Percentiles rank a stretch among this genome's conserved stretches.
phyloP scores from a whole-genome alignment of 2,329 filamentous ascomycete species.

The Cercospora sojina region DNA sequence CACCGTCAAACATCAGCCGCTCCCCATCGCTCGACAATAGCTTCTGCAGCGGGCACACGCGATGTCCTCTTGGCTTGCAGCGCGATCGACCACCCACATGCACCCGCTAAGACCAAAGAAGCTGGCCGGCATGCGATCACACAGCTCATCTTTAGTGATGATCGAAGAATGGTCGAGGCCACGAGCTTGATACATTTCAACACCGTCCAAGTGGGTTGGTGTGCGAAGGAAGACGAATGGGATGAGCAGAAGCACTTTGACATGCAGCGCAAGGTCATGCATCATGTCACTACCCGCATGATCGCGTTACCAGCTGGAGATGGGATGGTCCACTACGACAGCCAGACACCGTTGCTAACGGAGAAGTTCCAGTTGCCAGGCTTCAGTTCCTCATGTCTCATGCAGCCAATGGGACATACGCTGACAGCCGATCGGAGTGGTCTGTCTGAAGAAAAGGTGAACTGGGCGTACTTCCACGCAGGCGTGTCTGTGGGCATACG shows the following conservation, averaged over 20 bases:
- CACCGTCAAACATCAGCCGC: background rate
- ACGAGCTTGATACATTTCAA: constrained; percentile 81
- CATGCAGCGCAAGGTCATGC: constrained; percentile 85
- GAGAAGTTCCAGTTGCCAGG: constrained; percentile 87
- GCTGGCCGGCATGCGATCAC: constrained; percentile 76
- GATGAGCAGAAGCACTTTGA: constrained; percentile 85
- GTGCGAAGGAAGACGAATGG: constrained; percentile 72
- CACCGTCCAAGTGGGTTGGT: constrained; percentile 74
- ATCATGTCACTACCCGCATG: constrained; percentile 81
- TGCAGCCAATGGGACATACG: constrained; percentile 87
- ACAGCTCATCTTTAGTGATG: constrained; percentile 83
- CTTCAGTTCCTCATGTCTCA: constrained; percentile 87
- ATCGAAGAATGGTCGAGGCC: constrained; percentile 84
- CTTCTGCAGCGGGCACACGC: background rate
- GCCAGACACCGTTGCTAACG: constrained; percentile 82
- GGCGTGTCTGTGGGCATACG: constrained; percentile 90
- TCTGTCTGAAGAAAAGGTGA: constrained; percentile 94
- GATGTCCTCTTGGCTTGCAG: constrained; percentile 60
- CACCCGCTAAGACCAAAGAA: constrained; percentile 76
- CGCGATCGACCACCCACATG: constrained; percentile 60
- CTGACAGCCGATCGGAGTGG: constrained; percentile 86
- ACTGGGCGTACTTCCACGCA: constrained; percentile 98
- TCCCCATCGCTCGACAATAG: background rate
- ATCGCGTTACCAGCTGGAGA: constrained; percentile 85
- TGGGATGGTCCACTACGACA: constrained; percentile 82